Evolutionary conservation across 805 yeast genomes (phyloP).

Genomic region (Spathaspora gorwiae): DNA sequence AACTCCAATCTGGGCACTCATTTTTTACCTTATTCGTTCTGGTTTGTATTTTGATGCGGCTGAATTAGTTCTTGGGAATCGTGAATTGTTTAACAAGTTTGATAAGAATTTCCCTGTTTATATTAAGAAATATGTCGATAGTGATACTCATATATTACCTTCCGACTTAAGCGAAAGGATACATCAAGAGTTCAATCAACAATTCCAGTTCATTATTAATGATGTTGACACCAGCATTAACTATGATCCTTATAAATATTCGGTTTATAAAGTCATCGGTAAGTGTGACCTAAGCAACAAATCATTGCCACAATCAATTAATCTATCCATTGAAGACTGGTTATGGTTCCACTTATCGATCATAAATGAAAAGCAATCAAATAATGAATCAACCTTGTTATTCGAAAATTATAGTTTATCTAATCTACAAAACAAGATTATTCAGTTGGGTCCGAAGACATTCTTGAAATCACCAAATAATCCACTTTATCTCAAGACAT

Average conservation of each 20-base stretch:
- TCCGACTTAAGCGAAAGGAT: conserved; percentile 65
- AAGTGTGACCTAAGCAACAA: conserved; percentile 73
- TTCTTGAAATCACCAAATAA: conserved; percentile 61
- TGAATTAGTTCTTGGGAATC: conserved; percentile 58
- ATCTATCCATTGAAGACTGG: conserved; percentile 90
- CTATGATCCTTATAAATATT: conserved; percentile 85
- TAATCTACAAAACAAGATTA: conserved; percentile 69
- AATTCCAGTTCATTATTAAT: conserved; percentile 59
- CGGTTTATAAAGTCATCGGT: conserved; percentile 89
- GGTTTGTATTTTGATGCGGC: conserved; percentile 80
- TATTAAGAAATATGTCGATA: conserved; percentile 58
- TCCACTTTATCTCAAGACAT: conserved; percentile 68
- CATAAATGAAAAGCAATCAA: conserved; percentile 48
- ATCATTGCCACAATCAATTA: conserved; percentile 61
- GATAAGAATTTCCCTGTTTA: conserved; percentile 82
- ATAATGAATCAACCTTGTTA: conserved; percentile 50
- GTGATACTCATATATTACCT: conserved; percentile 50
- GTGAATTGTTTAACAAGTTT: conserved; percentile 72
- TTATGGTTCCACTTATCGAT: conserved; percentile 86
- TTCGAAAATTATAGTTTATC: conserved; percentile 67
- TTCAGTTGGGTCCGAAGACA: conserved; percentile 67
- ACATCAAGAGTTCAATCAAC: conserved; percentile 78
- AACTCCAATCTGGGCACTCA: conserved; percentile 88
- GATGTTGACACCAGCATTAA: conserved; percentile 22
- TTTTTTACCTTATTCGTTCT: conserved; percentile 79